phyloP scores from a whole-genome alignment of 2,329 filamentous ascomycete genomes.

The Plectosphaerella plurivora region DNA sequence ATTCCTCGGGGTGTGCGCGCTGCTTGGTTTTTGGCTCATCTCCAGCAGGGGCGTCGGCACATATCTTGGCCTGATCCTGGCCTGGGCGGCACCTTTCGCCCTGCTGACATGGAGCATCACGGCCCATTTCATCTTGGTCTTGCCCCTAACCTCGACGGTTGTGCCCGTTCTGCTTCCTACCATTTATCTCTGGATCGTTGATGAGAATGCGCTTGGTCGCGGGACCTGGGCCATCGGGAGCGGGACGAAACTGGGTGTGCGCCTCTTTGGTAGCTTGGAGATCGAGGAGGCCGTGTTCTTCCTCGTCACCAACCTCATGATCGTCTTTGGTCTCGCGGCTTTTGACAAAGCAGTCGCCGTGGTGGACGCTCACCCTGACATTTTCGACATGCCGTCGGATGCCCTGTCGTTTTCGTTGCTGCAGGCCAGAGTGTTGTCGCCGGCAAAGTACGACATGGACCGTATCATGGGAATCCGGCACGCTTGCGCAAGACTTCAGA shows the following conservation, averaged over 20 bases:
- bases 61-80: constrained; percentile 66
- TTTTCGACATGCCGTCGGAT: constrained; percentile 46
- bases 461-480: constrained; percentile 55
- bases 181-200: constrained; percentile 67
- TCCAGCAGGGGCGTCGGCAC: constrained; percentile 45
- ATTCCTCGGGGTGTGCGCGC: constrained; percentile 38
- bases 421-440: constrained; percentile 41
- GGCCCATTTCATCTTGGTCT: constrained; percentile 56
- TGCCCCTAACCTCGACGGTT: constrained; percentile 54
- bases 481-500: constrained; percentile 51
- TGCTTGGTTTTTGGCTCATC: constrained; percentile 38
- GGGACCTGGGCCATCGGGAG: constrained; percentile 69
- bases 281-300: constrained; percentile 75
- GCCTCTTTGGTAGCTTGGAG: constrained; percentile 62
- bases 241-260: constrained; percentile 61
- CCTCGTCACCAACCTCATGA: constrained; percentile 62
- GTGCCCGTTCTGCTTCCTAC: constrained; percentile 61
- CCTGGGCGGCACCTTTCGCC: constrained; percentile 64
- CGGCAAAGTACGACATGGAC: constrained; percentile 48
- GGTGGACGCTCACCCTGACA: constrained; percentile 55
- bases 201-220: constrained; percentile 60
- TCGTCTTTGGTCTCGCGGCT: constrained; percentile 64
- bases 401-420: constrained; percentile 44
- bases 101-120: constrained; percentile 60
- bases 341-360: constrained; percentile 68